Conservation (phyloP, 2,329 filamentous ascomycete genomes). For the Aspergillus niger region DNA sequence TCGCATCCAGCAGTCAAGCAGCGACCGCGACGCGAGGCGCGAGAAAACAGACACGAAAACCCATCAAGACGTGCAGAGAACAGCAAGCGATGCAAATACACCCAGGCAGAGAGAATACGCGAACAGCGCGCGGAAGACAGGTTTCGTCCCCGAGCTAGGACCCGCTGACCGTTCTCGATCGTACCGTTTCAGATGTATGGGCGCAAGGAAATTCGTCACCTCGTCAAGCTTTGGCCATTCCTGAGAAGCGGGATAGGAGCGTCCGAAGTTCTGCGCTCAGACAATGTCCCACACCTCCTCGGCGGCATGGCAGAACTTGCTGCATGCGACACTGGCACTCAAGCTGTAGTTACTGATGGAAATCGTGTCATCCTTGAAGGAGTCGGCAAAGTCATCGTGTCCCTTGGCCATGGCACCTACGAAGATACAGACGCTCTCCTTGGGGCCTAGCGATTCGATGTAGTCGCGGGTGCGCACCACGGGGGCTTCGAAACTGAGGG, state of each 20-base stretch:
- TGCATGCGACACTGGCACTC: slow-evolving; percentile 96
- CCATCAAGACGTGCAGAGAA: slow-evolving; percentile 18
- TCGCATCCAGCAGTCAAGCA: background rate
- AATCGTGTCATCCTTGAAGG: slow-evolving; percentile 94
- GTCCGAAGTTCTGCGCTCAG: slow-evolving; percentile 50
- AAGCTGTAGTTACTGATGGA: slow-evolving; percentile 98
- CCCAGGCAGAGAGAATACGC: slow-evolving; percentile 4
- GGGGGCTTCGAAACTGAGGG: slow-evolving; percentile 88
- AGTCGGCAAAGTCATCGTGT: slow-evolving; percentile 90
- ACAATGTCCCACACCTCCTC: slow-evolving; percentile 96
- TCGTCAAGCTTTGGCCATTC: slow-evolving; percentile 25
- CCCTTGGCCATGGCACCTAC: slow-evolving; percentile 99
- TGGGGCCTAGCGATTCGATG: slow-evolving; percentile 72
- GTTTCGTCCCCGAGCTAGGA: slow-evolving; percentile 8
- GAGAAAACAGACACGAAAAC: slow-evolving; percentile 10
- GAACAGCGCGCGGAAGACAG: slow-evolving; percentile 7
- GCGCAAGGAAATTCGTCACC: slow-evolving; percentile 34
- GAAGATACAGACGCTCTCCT: slow-evolving; percentile 96
- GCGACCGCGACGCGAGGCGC: slow-evolving; percentile 1
- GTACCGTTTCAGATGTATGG: slow-evolving; percentile 19
- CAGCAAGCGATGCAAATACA: slow-evolving; percentile 17
- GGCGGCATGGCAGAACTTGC: slow-evolving; percentile 98
- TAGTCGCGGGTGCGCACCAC: slow-evolving; percentile 89
- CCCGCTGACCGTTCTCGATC: slow-evolving; percentile 15
- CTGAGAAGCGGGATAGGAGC: slow-evolving; percentile 9